phyloP scores from a whole-genome alignment of 1,139 yeast species.

The Blastobotrys capitulatus region DNA sequence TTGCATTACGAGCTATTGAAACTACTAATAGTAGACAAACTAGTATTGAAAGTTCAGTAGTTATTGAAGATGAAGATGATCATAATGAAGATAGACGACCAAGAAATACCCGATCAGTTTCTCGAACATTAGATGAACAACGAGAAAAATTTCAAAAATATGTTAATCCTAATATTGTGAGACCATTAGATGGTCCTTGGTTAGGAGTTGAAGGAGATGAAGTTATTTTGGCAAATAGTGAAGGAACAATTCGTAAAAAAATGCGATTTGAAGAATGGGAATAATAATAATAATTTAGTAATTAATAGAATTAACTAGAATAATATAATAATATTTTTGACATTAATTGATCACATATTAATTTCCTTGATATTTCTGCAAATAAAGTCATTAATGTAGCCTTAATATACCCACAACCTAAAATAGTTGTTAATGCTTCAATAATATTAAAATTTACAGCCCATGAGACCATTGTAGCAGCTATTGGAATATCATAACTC shows the following conservation, averaged over 20 bases:
- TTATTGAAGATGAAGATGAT: neutral
- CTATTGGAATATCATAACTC: slow-evolving; percentile 83
- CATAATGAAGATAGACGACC: neutral
- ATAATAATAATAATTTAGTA: slow-evolving; percentile 14
- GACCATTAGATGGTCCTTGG: slow-evolving; percentile 77
- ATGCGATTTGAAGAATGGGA: slow-evolving; percentile 49
- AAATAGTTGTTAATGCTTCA: slow-evolving; percentile 59
- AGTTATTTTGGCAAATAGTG: slow-evolving; percentile 53
- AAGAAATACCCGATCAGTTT: slow-evolving; percentile 24
- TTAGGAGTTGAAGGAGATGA: slow-evolving; percentile 62
- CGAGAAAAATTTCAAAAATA: slow-evolving; percentile 65
- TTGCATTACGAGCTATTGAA: slow-evolving; percentile 68
- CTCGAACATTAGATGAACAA: slow-evolving; percentile 57
- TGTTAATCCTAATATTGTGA: slow-evolving; percentile 67
- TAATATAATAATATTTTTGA: slow-evolving; percentile 6
- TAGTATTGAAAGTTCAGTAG: slow-evolving; percentile 12
- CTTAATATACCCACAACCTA: slow-evolving; percentile 39
- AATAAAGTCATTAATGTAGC: slow-evolving; percentile 32
- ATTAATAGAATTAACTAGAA: neutral
- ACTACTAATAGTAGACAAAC: slow-evolving; percentile 24
- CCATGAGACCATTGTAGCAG: slow-evolving; percentile 54
- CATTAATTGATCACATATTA: slow-evolving; percentile 20
- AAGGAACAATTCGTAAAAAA: slow-evolving; percentile 49
- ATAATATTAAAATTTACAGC: slow-evolving; percentile 58
- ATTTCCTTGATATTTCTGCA: slow-evolving; percentile 20